Evolutionary conservation across 139 green algal species (phyloP), one percentile per base, ranked within the genome.

Genomic region (Micractinium sp.): DNA sequence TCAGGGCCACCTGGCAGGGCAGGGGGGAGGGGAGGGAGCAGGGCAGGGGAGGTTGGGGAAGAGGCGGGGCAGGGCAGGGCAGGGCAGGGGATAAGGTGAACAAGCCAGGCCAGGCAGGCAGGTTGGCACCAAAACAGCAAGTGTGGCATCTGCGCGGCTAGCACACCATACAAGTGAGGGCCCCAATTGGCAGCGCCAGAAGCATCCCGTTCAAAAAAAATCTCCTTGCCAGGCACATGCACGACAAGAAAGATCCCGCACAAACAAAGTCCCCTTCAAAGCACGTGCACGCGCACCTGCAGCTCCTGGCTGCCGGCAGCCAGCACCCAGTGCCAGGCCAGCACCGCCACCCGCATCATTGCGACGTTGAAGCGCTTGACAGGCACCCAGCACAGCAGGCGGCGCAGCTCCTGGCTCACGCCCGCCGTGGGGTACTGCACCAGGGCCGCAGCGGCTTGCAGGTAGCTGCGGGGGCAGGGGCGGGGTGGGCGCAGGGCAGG

Each of bases 281-380:
- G 63, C 63, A 25, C 63, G 7, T n/a, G 7, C 63, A 27, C 63
- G 12, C 63, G 20, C 47, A 90, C 82, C 90, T 87, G 87, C 39
- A 87, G 33, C 66, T 74, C 39, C 13, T 74, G 67, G 0, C 29
- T 39, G 1, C 60, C 75, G 29, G 93, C 90, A 31, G 92, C 93
- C 29, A 78, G 73, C 31, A 96, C 89, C 96, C 95, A 96, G n/a
- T 89, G 89, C 93, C 93, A 96, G 15, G 92, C 89, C 86, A 95
- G 91, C 23, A 85, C 75, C 0, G 92, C 92, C 53, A 95, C 83
- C 69, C 75, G 60, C 92, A 97, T 92, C 33, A 93, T 85, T 27
- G 89, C 91, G 1, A 89, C 87, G 22, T 67, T 89, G 80, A 95
- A 93, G 75, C 85, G 83, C n/a, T 90, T 63, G 35, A 82, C 86